Percentiles rank a stretch among this genome's conserved stretches.
These are phyloP conservation scores for Solanum ahanhuiri DNA, from an alignment of 257 asterid genomes.

Conservation along the genomic window DNA sequence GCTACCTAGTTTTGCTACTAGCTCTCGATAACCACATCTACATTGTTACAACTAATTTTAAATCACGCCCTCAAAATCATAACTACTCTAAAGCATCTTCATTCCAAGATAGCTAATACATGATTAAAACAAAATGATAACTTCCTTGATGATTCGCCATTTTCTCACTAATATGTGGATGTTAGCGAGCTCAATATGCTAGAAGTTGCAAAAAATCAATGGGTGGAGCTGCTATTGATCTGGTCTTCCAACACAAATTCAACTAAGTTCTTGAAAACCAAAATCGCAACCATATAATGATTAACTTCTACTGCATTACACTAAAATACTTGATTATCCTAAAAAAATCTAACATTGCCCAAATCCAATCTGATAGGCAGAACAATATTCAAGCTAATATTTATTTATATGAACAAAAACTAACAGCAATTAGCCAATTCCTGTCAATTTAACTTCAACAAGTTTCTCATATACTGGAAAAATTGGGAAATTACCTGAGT, in stretches of 20 bases:
- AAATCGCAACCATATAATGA: neutral
- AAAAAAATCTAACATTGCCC: neutral
- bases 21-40: neutral
- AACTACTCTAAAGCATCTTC: neutral
- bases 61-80: neutral
- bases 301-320: neutral
- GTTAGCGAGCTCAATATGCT: neutral
- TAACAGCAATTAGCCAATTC: neutral
- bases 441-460: neutral
- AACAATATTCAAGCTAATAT: neutral
- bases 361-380: neutral
- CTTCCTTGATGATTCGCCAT: neutral
- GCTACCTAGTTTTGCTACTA: neutral
- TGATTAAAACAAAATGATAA: neutral
- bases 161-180: neutral
- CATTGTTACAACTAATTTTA: neutral
- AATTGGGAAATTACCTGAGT: conserved; percentile 43
- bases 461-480: neutral
- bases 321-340: neutral
- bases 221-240: neutral
- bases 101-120: neutral
- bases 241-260: neutral
- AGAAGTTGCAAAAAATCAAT: neutral
- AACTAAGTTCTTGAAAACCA: neutral
- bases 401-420: neutral